Base-by-base conservation (phyloP, 1,139 yeast species). In the Pneumocystis jirovecii region DNA sequence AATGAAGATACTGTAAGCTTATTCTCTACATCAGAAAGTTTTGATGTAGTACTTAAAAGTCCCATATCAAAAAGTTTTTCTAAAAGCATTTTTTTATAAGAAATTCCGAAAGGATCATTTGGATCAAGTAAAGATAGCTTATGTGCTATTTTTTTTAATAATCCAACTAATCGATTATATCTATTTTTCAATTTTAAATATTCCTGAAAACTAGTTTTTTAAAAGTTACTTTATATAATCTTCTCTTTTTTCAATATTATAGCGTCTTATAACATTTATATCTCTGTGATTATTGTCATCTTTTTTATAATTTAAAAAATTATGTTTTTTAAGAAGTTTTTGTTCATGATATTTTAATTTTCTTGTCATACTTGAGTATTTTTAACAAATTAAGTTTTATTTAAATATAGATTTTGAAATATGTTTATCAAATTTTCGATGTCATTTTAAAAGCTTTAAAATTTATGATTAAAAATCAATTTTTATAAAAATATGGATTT, bases 271-370 rank as follows among this genome's bases (percentile, higher is more conserved):
- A 61, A 95, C 96, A 75, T 89, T 95, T 45, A 96, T 86, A 72
- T 93, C 98, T 69, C 98, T 80, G 75, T 95, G 98, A 56, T 95
- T 91, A 68, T 86, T 86, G 75, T 93, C 98, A 73, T 90, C 96
- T 76, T 93, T 93, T 96, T 97, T 95, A 71, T 71, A 67, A 10
- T 93, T 96, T 65, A 90, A 87, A 79, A 95, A 89, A 75, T 93
- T 97, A 67, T 93, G 97, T 77, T 93, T 95, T 80, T 89, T 91
- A 73, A 93, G 83, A 74, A 93, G 83, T 78, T 90, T 91, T 80
- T 88, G 86, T 81, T 93, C 98, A 77, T 93, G 98, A 78, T 88
- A 90, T 76, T 93, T 95, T 69, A 93, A 82, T 72, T 87, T 83
- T 76, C 98, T 65, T 63, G 61, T 64, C 50, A 57, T 57, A 62